Percentiles rank a stretch among this genome's conserved stretches.
Conservation (phyloP, 2,329 filamentous ascomycete species). For the Hypoxylon sp. region DNA sequence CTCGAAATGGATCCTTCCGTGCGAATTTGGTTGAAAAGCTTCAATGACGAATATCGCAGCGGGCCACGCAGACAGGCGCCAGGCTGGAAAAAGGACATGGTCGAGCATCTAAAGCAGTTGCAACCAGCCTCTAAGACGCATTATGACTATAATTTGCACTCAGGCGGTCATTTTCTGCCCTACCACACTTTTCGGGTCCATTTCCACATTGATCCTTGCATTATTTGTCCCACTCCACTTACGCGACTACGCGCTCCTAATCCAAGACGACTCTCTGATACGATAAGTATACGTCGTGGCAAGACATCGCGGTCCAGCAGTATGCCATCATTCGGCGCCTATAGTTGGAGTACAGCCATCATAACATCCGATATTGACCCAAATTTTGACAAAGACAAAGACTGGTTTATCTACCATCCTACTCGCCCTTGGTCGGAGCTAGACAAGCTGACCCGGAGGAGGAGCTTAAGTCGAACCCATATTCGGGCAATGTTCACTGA, state of each 20-base stretch:
- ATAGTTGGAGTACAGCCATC: too few species aligned
- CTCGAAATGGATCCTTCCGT: constrained; percentile 31
- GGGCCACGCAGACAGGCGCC: background rate
- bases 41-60: background rate
- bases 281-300: constrained; percentile 7
- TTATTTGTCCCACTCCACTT: too few species aligned
- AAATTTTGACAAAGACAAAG: too few species aligned
- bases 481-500: constrained; percentile 49
- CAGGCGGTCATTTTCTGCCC: constrained; percentile 39
- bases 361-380: too few species aligned
- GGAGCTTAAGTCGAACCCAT: constrained; percentile 50
- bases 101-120: constrained; percentile 31
- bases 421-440: constrained; percentile 42
- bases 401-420: constrained; percentile 38
- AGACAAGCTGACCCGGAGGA: constrained; percentile 46
- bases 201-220: constrained; percentile 31
- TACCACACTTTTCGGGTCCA: constrained; percentile 52
- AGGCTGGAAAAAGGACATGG: constrained; percentile 38
- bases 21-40: constrained; percentile 22
- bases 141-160: constrained; percentile 35
- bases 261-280: constrained; percentile 1
- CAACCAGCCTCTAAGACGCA: constrained; percentile 13
- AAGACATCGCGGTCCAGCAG: constrained; percentile 33
- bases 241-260: too few species aligned
- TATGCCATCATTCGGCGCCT: constrained; percentile 30